Conservation (phyloP, 129 eudicot genomes). For the Saposhnikovia divaricata region DNA sequence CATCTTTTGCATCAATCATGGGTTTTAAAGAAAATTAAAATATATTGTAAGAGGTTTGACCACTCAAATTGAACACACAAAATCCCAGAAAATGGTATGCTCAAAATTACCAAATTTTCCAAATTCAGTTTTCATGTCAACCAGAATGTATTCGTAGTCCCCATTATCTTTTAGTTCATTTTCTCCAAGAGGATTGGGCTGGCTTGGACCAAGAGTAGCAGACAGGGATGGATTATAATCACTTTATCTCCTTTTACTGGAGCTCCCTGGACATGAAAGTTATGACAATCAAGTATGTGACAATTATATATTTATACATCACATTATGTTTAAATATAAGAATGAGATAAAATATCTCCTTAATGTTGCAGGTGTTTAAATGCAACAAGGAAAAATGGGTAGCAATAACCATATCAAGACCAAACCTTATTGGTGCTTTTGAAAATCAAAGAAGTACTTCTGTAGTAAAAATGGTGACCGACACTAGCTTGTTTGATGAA, state of each 20-base stretch:
- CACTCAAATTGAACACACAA: not conserved
- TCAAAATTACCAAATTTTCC: conserved; percentile 56
- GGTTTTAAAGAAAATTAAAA: conserved; percentile 15
- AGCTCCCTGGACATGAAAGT: no score
- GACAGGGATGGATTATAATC: no score
- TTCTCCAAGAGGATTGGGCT: no score
- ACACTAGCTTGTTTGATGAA: no score
- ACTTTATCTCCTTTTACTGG: no score
- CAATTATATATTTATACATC: not conserved
- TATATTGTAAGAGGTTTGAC: conserved; percentile 12
- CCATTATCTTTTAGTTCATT: conserved; percentile 36
- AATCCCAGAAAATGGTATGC: no score
- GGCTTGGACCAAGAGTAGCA: no score
- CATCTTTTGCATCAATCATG: not conserved
- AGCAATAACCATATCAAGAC: not conserved
- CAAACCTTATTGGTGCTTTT: not conserved
- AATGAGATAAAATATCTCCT: not conserved
- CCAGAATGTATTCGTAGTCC: conserved; percentile 73
- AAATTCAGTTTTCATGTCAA: conserved; percentile 82
- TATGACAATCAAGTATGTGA: not conserved
- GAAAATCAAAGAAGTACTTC: no score
- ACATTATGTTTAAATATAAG: not conserved
- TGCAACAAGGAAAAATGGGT: not conserved
- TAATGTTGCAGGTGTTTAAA: not conserved
- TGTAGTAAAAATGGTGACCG: no score